Evolutionary conservation across 352 stramenopile genomes (phyloP).

Genomic region (Blastocystis hominis): DNA sequence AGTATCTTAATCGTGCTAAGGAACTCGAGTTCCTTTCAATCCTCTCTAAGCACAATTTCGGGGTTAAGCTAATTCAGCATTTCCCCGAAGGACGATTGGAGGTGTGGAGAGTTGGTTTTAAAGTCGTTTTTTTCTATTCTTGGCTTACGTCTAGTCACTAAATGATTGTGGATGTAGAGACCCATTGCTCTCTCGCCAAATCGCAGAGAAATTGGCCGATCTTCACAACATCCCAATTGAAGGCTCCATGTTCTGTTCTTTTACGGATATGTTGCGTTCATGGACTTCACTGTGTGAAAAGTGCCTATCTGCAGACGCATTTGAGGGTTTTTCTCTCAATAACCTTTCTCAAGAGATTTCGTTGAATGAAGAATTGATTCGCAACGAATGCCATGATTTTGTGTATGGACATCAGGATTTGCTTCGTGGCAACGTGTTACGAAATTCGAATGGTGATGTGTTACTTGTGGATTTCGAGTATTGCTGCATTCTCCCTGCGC

Average conservation of each 20-base stretch:
- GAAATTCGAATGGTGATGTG: background rate
- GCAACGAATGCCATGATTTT: slow-evolving; percentile 1
- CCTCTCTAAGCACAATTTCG: slow-evolving; percentile 12
- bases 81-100: slow-evolving; percentile 44
- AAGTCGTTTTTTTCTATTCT: background rate
- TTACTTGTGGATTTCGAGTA: slow-evolving; percentile 43
- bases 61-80: background rate
- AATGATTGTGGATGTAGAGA: slow-evolving; percentile 24
- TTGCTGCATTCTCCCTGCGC: background rate
- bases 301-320: background rate
- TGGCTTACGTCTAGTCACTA: background rate
- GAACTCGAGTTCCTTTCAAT: slow-evolving; percentile 20
- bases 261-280: background rate
- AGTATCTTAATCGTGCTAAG: slow-evolving; percentile 20
- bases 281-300: background rate
- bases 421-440: slow-evolving; percentile 31
- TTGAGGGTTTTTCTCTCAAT: background rate
- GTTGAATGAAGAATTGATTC: slow-evolving; percentile 12
- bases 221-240: slow-evolving; percentile 31
- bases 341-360: background rate
- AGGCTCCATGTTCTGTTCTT: background rate
- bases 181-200: slow-evolving; percentile 1
- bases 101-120: slow-evolving; percentile 11
- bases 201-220: background rate
- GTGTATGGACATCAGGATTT: slow-evolving; percentile 52